Conservation (phyloP, 2,329 filamentous ascomycete species). For the Elsinoe perseae region DNA sequence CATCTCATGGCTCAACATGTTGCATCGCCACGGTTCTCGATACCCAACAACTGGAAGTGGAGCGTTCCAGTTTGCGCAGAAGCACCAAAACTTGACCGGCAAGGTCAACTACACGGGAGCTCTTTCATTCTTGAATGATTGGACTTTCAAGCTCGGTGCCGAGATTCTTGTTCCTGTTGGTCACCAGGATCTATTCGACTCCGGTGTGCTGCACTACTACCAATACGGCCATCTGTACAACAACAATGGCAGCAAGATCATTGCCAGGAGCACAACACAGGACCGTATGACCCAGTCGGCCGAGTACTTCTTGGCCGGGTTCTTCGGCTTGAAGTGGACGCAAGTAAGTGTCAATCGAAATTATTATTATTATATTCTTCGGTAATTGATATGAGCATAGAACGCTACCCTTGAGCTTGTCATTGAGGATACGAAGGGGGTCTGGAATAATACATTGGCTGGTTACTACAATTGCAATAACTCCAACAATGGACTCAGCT, state of each 20-base stretch:
- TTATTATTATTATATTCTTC: neutral
- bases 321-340: slow-evolving; percentile 68
- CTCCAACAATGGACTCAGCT: slow-evolving; percentile 38
- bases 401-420: slow-evolving; percentile 66
- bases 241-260: slow-evolving; percentile 63
- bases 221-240: slow-evolving; percentile 61
- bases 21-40: slow-evolving; percentile 64
- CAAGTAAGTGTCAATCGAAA: slow-evolving; percentile 20
- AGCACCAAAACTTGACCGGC: slow-evolving; percentile 48
- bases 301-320: slow-evolving; percentile 71
- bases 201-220: slow-evolving; percentile 63
- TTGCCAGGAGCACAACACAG: slow-evolving; percentile 67
- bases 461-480: slow-evolving; percentile 62
- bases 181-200: slow-evolving; percentile 64
- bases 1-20: slow-evolving; percentile 63
- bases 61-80: slow-evolving; percentile 49
- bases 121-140: slow-evolving; percentile 60
- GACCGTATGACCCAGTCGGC: slow-evolving; percentile 70
- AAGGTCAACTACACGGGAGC: slow-evolving; percentile 50
- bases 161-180: slow-evolving; percentile 68
- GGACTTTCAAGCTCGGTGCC: slow-evolving; percentile 60
- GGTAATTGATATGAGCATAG: slow-evolving; percentile 23
- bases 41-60: slow-evolving; percentile 59
- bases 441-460: slow-evolving; percentile 60
- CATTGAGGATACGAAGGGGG: slow-evolving; percentile 47